Conservation (phyloP, 345 rosid species). For the Citrus trifoliata region DNA sequence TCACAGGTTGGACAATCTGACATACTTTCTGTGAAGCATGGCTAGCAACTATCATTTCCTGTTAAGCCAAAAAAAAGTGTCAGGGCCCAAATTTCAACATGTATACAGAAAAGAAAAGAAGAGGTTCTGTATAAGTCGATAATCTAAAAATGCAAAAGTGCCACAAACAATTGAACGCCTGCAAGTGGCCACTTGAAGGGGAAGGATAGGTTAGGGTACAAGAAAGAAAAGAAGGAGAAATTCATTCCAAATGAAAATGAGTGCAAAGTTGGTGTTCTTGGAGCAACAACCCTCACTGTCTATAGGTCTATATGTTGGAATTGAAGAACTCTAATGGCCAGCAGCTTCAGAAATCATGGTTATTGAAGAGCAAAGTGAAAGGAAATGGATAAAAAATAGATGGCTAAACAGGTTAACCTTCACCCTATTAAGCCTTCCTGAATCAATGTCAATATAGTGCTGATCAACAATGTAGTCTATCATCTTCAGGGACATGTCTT, state of each 20-base stretch:
- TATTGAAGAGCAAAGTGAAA: background rate
- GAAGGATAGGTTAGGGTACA: background rate
- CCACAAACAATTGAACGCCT: background rate
- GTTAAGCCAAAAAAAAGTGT: constrained; percentile 12
- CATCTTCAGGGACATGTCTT: constrained; percentile 58
- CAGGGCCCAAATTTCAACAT: background rate
- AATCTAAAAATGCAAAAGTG: background rate
- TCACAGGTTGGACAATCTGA: background rate
- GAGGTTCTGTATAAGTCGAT: background rate
- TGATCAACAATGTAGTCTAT: constrained; percentile 58
- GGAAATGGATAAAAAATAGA: background rate
- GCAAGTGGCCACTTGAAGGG: background rate
- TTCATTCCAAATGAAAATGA: background rate
- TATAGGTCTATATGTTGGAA: background rate
- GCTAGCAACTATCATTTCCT: constrained; percentile 70
- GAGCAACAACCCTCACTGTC: background rate
- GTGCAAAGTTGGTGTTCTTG: background rate
- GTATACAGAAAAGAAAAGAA: background rate
- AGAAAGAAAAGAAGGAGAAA: background rate
- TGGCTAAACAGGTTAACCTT: constrained; percentile 36
- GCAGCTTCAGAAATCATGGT: background rate
- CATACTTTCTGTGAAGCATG: constrained; percentile 41
- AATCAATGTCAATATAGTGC: constrained; percentile 59
- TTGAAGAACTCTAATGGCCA: background rate
- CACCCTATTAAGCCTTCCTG: constrained; percentile 44